These are phyloP conservation scores for Aureobasidium sp. DNA, from an alignment of 2,329 filamentous ascomycete genomes.

Conservation along the genomic window DNA sequence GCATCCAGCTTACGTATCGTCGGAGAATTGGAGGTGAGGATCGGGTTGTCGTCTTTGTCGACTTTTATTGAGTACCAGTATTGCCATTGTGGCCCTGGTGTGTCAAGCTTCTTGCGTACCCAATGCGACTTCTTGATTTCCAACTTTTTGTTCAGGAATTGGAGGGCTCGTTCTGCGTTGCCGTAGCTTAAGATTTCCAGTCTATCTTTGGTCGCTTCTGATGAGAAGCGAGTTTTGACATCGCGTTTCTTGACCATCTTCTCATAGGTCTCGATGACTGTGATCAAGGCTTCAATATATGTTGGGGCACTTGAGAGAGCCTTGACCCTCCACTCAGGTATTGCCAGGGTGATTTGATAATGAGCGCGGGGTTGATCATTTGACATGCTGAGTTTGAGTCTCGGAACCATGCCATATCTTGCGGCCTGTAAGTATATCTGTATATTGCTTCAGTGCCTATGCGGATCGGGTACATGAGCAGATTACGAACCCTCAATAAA, in stretches of 20 bases:
- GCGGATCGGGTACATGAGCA: neutral
- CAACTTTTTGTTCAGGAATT: neutral
- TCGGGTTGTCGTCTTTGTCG: neutral
- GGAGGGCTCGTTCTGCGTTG: neutral
- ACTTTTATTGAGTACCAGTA: neutral
- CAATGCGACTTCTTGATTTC: neutral
- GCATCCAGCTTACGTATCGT: neutral
- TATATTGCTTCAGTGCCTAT: neutral
- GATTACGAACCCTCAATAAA: neutral
- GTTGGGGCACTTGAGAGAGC: neutral
- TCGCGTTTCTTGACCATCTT: neutral
- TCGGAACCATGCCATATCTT: neutral
- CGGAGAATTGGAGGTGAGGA: neutral
- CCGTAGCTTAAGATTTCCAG: neutral
- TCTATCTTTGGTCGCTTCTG: neutral
- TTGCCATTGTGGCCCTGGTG: neutral
- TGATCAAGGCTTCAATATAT: neutral
- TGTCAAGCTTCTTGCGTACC: neutral
- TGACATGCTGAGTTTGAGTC: neutral
- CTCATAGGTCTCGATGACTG: neutral
- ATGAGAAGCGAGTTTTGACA: neutral
- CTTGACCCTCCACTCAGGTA: neutral
- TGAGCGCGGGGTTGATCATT: neutral
- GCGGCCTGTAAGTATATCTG: neutral
- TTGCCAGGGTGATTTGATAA: neutral